Evolutionary conservation across 1,284 basidiomycete species (phyloP), one percentile per base, ranked within the genome.

Genomic region (Dichomitus squalens): DNA sequence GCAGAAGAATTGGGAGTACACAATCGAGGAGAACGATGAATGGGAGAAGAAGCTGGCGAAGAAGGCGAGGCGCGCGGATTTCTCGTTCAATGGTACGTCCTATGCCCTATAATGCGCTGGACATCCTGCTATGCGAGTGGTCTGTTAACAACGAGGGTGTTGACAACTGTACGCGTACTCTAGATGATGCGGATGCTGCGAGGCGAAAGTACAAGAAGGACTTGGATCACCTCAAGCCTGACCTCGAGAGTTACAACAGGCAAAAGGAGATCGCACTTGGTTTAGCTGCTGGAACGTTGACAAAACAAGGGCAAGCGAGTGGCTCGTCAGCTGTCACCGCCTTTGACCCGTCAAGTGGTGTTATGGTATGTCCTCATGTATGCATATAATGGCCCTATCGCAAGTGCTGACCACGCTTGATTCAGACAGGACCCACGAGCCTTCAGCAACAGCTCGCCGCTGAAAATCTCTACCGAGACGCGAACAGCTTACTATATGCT

Each of bases 1-100:
- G 55, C 83, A 85, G 68, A 93, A 93, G 79, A 93, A 94, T 68
- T 96, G 94, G 94, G 87, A 93, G 67, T 98, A 92, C 77, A 92
- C 88, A 21, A 90, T 97, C 55, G 95, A 97, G 76, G 94, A 97
- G 75, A 96, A 95, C 67, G 94, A 98, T 66, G 77, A 84, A 60
- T 96, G 96, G 96, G 93, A 96, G 78, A 90, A 90, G 77, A 95
- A 95, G 75, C 73, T 85, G 64, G 86, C 85, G 35, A 73, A 87
- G 64, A 93, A 92, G 72, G 81, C 82, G 57, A 79, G 90, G 70
- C 81, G 88, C 67, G 89, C 85, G 18, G 91, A 95, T 72, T 90
- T 86, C 64, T 87, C 91, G 68, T 93, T 92, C 66, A 86, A 92
- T 66, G 88, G 89, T 86, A 61, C 66, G 83, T 73, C 39, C 39